Conservation (phyloP, 768 basidiomycete genomes). For the Pleurotus platypus region DNA sequence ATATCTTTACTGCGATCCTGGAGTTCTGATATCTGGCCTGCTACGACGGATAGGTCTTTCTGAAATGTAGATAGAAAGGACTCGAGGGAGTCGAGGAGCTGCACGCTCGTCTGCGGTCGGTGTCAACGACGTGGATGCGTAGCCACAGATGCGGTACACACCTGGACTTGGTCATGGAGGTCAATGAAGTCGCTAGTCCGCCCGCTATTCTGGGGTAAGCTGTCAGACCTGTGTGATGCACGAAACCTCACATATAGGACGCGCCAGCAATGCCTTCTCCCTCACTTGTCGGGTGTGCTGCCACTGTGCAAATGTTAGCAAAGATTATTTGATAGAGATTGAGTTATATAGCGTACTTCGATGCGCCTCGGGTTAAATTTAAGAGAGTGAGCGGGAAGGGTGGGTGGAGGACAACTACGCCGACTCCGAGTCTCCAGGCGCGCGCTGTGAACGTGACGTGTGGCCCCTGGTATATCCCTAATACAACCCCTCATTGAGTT, state of each 20-base stretch:
- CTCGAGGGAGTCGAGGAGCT: slow-evolving; percentile 83
- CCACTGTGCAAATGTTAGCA: too few species aligned
- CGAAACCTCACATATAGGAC: background rate
- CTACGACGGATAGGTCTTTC: slow-evolving; percentile 89
- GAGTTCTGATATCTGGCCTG: slow-evolving; percentile 93
- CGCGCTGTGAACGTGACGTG: too few species aligned
- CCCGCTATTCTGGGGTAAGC: slow-evolving; percentile 24
- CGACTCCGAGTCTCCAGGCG: too few species aligned
- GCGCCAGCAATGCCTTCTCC: background rate
- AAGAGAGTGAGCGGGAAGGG: too few species aligned
- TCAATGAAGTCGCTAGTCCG: slow-evolving; percentile 70
- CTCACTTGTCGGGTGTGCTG: background rate
- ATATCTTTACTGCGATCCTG: slow-evolving; percentile 90
- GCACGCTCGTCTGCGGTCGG: slow-evolving; percentile 69
- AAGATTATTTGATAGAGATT: too few species aligned
- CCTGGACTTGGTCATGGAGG: slow-evolving; percentile 90
- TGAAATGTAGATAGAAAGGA: slow-evolving; percentile 94
- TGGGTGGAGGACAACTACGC: too few species aligned
- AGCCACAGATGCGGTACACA: slow-evolving; percentile 21
- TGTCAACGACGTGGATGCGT: slow-evolving; percentile 6
- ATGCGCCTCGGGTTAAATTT: too few species aligned
- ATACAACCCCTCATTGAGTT: too few species aligned
- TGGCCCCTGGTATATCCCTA: too few species aligned
- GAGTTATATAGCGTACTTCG: too few species aligned
- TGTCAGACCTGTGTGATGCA: background rate